Evolutionary conservation across 176 grass and related monocot species (phyloP).

Genomic region (Aegilops tauschii): DNA sequence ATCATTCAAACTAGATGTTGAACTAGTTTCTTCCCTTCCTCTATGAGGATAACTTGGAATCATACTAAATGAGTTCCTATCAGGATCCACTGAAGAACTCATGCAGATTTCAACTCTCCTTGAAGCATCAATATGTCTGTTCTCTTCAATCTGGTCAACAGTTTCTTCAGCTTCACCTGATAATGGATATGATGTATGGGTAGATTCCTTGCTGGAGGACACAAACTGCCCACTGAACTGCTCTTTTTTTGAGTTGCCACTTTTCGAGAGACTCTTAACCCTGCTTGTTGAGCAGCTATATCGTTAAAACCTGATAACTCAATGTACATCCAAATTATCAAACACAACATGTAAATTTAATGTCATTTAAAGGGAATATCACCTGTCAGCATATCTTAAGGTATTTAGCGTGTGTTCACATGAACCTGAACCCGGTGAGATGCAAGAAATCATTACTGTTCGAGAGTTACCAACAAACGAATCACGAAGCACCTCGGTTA

Average conservation of each 20-base stretch:
- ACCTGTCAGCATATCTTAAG: constrained; percentile 99
- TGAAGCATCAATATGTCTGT: constrained; percentile 55
- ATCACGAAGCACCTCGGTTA: constrained; percentile 97
- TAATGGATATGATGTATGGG: constrained; percentile 35
- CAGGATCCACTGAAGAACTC: constrained; percentile 59
- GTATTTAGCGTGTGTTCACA: constrained; percentile 99
- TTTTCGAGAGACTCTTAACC: constrained; percentile 98
- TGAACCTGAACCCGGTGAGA: constrained; percentile 94
- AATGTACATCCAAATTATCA: not conserved
- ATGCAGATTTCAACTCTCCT: constrained; percentile 58
- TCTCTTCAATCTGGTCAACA: constrained; percentile 52
- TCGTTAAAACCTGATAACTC: not conserved
- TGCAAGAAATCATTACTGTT: constrained; percentile 98
- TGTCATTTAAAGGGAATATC: constrained; percentile 9
- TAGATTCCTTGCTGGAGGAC: constrained; percentile 16
- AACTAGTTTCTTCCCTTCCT: constrained; percentile 59
- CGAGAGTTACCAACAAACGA: constrained; percentile 97
- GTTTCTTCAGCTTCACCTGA: constrained; percentile 51
- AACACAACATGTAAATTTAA: not conserved
- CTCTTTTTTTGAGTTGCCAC: constrained; percentile 82
- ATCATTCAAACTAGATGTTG: constrained; percentile 48
- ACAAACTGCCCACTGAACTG: constrained; percentile 29
- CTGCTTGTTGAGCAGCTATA: constrained; percentile 43
- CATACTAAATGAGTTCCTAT: constrained; percentile 65
- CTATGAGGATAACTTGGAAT: constrained; percentile 66